A percentile compares a stretch with the other conserved stretches of the same genome.
These are phyloP conservation scores for Clarireedia hainanense DNA, from an alignment of 2,329 filamentous ascomycete genomes.

Conservation along the genomic window DNA sequence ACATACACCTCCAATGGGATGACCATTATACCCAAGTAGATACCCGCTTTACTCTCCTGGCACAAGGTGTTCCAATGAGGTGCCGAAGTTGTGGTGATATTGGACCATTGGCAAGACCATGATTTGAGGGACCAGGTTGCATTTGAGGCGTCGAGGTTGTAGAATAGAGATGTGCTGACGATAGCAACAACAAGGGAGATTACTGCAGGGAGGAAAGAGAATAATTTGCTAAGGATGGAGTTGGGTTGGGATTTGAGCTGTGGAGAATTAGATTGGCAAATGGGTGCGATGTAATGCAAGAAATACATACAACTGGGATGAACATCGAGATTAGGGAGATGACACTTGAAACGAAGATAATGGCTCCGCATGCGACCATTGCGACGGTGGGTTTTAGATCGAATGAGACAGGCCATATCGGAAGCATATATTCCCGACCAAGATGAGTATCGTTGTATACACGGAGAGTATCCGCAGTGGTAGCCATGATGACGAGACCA, in stretches of 20 bases:
- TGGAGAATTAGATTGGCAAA: not conserved
- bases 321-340: slow-evolving; percentile 43
- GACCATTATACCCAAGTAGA: slow-evolving; percentile 48
- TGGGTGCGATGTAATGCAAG: not conserved
- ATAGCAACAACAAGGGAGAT: slow-evolving; percentile 40
- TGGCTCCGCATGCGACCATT: slow-evolving; percentile 42
- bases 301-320: slow-evolving; percentile 39
- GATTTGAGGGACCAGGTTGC: slow-evolving; percentile 48
- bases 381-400: slow-evolving; percentile 49
- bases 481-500: slow-evolving; percentile 44
- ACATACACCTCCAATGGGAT: slow-evolving; percentile 47
- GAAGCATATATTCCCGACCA: slow-evolving; percentile 39
- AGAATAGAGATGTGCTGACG: slow-evolving; percentile 49
- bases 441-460: slow-evolving; percentile 48
- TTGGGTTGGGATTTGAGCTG: slow-evolving; percentile 18
- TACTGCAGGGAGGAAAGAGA: slow-evolving; percentile 33
- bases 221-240: slow-evolving; percentile 14
- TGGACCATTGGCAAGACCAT: slow-evolving; percentile 55
- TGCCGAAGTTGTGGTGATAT: slow-evolving; percentile 42
- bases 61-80: slow-evolving; percentile 52
- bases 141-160: slow-evolving; percentile 45
- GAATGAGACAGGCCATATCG: slow-evolving; percentile 51
- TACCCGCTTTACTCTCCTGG: slow-evolving; percentile 44
- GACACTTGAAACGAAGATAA: slow-evolving; percentile 42
- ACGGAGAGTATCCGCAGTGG: slow-evolving; percentile 45